Evolutionary conservation across 176 grass and related monocot genomes (phyloP).

Genomic region (Dactylis glomerata): DNA sequence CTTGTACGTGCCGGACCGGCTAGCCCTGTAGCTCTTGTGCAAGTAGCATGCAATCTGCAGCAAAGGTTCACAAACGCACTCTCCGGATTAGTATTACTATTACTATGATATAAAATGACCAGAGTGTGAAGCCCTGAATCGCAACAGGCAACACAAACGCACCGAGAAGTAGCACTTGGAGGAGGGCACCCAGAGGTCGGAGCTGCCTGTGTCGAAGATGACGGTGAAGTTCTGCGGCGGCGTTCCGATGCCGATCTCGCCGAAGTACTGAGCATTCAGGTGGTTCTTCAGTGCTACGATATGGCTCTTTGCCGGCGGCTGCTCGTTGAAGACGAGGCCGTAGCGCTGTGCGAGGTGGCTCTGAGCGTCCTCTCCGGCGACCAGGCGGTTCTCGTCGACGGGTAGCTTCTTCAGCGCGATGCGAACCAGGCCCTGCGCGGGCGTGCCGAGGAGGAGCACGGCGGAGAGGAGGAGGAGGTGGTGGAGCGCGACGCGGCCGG

Average conservation of each 20-base stretch:
- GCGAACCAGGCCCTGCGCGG: constrained; percentile 46
- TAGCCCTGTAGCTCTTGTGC: constrained; percentile 60
- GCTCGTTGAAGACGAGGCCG: constrained; percentile 22
- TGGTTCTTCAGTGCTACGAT: constrained; percentile 72
- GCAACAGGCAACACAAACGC: neutral
- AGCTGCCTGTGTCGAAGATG: constrained; percentile 92
- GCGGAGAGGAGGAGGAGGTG: constrained; percentile 44
- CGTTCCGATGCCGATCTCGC: constrained; percentile 66
- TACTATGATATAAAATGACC: neutral
- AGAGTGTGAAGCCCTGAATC: neutral
- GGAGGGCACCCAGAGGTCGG: constrained; percentile 91
- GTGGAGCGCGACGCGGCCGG: constrained; percentile 7
- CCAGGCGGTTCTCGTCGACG: constrained; percentile 16
- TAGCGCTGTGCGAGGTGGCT: constrained; percentile 40
- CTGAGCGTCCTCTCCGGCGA: constrained; percentile 20
- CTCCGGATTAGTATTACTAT: neutral
- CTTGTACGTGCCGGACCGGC: constrained; percentile 56
- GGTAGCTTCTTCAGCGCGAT: constrained; percentile 61
- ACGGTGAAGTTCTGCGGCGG: constrained; percentile 83
- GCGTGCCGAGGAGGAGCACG: constrained; percentile 34
- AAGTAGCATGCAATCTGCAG: constrained; percentile 78
- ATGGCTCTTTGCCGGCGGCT: constrained; percentile 31
- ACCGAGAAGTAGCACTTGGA: constrained; percentile 85
- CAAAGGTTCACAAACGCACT: neutral
- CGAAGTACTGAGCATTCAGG: constrained; percentile 89